Conservation (phyloP, 768 basidiomycete genomes). For the Lepiota venenata region DNA sequence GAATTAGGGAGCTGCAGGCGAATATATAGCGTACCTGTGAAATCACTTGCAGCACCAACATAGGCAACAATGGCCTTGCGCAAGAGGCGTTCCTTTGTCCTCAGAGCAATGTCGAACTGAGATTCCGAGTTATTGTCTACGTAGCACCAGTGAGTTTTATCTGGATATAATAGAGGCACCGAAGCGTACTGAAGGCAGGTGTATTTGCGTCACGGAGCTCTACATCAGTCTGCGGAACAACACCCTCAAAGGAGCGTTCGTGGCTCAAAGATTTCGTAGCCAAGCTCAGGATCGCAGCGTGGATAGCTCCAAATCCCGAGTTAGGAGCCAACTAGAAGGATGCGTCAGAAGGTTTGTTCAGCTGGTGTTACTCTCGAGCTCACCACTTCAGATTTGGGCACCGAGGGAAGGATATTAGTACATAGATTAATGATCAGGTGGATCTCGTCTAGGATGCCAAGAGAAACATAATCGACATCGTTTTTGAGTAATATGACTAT, state of each 20-base stretch:
- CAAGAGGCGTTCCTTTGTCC: slow-evolving; percentile 52
- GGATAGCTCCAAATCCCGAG: slow-evolving; percentile 83
- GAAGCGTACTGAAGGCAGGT: slow-evolving; percentile 49
- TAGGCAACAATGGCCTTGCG: slow-evolving; percentile 64
- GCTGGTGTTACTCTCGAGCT: slow-evolving; percentile 21
- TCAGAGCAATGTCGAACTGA: slow-evolving; percentile 58
- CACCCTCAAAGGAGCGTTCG: slow-evolving; percentile 51
- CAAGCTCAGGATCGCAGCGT: slow-evolving; percentile 72
- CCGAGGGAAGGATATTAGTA: slow-evolving; percentile 60
- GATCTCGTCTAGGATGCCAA: slow-evolving; percentile 73
- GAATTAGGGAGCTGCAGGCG: not conserved
- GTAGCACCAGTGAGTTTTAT: not conserved
- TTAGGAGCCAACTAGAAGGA: slow-evolving; percentile 48
- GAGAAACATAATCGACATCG: slow-evolving; percentile 55
- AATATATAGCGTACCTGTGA: slow-evolving; percentile 44
- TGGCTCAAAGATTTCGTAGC: slow-evolving; percentile 68
- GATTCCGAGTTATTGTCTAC: slow-evolving; percentile 50
- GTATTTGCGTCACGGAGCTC: slow-evolving; percentile 56
- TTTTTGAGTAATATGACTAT: slow-evolving; percentile 81
- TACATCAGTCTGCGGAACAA: slow-evolving; percentile 62
- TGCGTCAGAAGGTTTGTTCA: not conserved
- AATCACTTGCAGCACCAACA: slow-evolving; percentile 68
- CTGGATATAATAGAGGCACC: not conserved
- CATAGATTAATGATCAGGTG: slow-evolving; percentile 76
- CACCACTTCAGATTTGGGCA: slow-evolving; percentile 79